Conservation (phyloP, 306 rosid genomes). For the Castanospermum australe region DNA sequence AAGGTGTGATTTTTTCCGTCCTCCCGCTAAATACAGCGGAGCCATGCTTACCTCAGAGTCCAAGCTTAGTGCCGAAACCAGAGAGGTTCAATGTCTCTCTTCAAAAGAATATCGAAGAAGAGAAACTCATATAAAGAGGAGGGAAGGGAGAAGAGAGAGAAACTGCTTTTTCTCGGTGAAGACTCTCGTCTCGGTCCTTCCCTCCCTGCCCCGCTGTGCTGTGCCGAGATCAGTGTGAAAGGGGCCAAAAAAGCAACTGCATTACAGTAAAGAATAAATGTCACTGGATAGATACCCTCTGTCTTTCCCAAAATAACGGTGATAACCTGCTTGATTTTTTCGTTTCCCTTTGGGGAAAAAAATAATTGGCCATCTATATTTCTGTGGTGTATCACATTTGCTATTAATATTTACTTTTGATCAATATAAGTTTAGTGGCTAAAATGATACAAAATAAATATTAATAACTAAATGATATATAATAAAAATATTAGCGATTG, state of each 20-base stretch:
- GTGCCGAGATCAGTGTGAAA: conserved; percentile 31
- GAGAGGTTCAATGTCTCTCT: background rate
- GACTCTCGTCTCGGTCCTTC: background rate
- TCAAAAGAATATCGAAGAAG: background rate
- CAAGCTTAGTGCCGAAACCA: background rate
- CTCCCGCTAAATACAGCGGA: background rate
- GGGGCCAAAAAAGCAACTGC: conserved; percentile 4
- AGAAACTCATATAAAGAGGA: conserved; percentile 11
- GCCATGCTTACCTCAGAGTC: conserved; percentile 40
- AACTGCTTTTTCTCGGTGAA: background rate
- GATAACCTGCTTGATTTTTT: background rate
- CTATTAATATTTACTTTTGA: too few relatives aligned
- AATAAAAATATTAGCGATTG: too few relatives aligned
- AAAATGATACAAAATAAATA: too few relatives aligned
- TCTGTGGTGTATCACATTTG: too few relatives aligned
- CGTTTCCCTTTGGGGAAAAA: too few relatives aligned
- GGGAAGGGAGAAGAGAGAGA: conserved; percentile 19
- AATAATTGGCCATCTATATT: too few relatives aligned
- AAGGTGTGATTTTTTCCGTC: background rate
- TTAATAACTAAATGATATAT: too few relatives aligned
- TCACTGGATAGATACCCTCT: background rate
- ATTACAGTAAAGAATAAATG: conserved; percentile 5
- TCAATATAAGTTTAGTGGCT: too few relatives aligned
- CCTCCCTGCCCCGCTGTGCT: background rate
- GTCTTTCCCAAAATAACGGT: conserved; percentile 14